Evolutionary conservation across 768 basidiomycete genomes (phyloP), one percentile per base, ranked within the genome.

Genomic region (Paxillus involutus): DNA sequence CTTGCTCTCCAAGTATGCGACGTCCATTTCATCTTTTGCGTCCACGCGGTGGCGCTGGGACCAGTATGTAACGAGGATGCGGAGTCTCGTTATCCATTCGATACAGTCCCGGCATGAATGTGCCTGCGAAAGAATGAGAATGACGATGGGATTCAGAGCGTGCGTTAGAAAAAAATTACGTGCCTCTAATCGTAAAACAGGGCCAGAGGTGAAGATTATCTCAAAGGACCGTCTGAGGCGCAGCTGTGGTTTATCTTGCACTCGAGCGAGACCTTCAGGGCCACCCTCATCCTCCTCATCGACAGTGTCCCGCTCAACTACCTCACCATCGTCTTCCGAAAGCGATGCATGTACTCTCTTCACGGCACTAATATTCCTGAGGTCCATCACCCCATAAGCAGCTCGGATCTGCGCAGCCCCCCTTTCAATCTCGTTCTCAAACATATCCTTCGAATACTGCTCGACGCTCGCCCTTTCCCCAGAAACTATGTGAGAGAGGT

Each of bases 1-100:
- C 29, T 76, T 77, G 36, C 81, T 66, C 35, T 64, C 65, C 17
- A 59, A 71, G 65, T 86, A 82, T 16, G 84, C 82, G 39, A 91
- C 71, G 52, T 91, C 85, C 85, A 94, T 94, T 69, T 92, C 91
- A 52, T 86, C 79, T 55, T 77, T 77, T 13, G 92, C 86, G 63
- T 95, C 93, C 41, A 79, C 75, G 24, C 82, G 80, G 61, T 94
- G 88, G 19, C 86, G 80, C 44, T 82, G 77, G 50, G 80, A 85
- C 94, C 94, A 98, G 65, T 94, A 98, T 4, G 74, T 67, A 39
- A 86, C 71, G 33, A 95, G 77, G 26, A 80, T 80, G 16, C 82
- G 81, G 4, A 98, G 79, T 39, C 85, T 80, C 47, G 82, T 79
- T 46, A 97, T 84, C 96, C 95, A 98, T 64, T 98, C 94, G 47